Conservation (phyloP, 192 early-diverging fungal species). For the Kappamyces sp. region DNA sequence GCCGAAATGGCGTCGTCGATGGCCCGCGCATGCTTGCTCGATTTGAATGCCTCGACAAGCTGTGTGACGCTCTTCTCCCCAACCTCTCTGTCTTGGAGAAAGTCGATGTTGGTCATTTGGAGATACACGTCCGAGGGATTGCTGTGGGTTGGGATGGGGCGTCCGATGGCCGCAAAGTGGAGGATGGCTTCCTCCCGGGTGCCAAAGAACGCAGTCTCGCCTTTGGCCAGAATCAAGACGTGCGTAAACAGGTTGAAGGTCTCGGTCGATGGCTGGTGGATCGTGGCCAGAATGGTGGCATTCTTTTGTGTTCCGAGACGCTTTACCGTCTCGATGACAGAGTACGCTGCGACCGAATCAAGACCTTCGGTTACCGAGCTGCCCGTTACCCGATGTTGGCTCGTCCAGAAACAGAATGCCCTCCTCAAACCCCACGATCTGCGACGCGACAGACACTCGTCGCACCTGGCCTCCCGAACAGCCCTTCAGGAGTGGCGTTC, state of each 20-base stretch:
- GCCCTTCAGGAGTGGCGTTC: slow-evolving; percentile 60
- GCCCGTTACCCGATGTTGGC: slow-evolving; percentile 51
- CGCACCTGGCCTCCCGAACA: slow-evolving; percentile 79
- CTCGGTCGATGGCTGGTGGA: slow-evolving; percentile 75
- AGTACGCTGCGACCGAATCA: slow-evolving; percentile 57
- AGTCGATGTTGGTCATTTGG: slow-evolving; percentile 43
- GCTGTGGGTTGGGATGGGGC: slow-evolving; percentile 45
- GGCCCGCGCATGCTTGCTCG: background rate
- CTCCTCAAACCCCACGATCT: slow-evolving; percentile 55
- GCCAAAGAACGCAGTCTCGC: slow-evolving; percentile 53
- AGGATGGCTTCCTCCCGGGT: slow-evolving; percentile 31
- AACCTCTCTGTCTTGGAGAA: background rate
- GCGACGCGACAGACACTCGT: slow-evolving; percentile 68
- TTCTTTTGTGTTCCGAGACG: slow-evolving; percentile 49
- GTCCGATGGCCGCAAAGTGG: slow-evolving; percentile 47
- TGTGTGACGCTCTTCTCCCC: background rate
- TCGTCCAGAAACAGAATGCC: slow-evolving; percentile 52
- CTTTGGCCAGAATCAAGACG: slow-evolving; percentile 63
- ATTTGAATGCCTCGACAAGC: slow-evolving; percentile 1
- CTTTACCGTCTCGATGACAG: slow-evolving; percentile 66
- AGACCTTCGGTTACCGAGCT: slow-evolving; percentile 66
- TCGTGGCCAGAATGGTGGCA: slow-evolving; percentile 63
- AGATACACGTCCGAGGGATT: slow-evolving; percentile 57
- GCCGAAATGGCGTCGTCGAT: background rate
- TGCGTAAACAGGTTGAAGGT: slow-evolving; percentile 74